A percentile compares a stretch with the other conserved stretches of the same genome.
Evolutionary conservation across 768 basidiomycete genomes (phyloP).

Genomic region (Mycena alexandri): DNA sequence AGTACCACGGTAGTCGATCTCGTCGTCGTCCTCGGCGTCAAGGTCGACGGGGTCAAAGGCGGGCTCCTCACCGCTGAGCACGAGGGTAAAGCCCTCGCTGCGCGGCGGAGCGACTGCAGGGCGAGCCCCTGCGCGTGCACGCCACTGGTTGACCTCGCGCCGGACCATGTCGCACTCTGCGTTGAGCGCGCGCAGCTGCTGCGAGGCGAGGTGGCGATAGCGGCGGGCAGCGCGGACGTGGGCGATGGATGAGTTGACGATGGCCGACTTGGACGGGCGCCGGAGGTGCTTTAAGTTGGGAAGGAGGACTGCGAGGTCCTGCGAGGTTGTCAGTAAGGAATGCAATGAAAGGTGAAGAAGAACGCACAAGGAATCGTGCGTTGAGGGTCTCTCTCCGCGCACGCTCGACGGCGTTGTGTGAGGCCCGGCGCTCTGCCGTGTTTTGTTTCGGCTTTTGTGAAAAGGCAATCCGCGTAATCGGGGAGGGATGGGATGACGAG

Average conservation of each 20-base stretch:
- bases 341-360: slow-evolving; percentile 27
- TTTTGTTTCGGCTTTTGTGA: slow-evolving; percentile 48
- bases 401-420: slow-evolving; percentile 85
- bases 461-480: slow-evolving; percentile 30
- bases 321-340: slow-evolving; percentile 43
- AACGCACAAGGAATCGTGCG: slow-evolving; percentile 66
- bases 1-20: background rate
- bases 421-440: slow-evolving; percentile 82
- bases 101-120: slow-evolving; percentile 54
- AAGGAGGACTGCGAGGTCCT: slow-evolving; percentile 75
- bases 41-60: slow-evolving; percentile 57
- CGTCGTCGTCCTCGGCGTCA: slow-evolving; percentile 46
- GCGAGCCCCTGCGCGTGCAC: slow-evolving; percentile 29
- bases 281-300: slow-evolving; percentile 77
- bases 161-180: slow-evolving; percentile 47
- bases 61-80: slow-evolving; percentile 63
- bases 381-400: slow-evolving; percentile 81
- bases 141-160: slow-evolving; percentile 38
- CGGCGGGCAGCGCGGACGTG: slow-evolving; percentile 72
- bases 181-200: slow-evolving; percentile 55
- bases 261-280: slow-evolving; percentile 81
- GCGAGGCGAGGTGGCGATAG: slow-evolving; percentile 70
- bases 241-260: slow-evolving; percentile 82
- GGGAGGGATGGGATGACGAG: slow-evolving; percentile 33
- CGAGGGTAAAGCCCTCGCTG: slow-evolving; percentile 63